Base-by-base conservation (phyloP, 2,329 filamentous ascomycete species). In the Aspergillus sp. region DNA sequence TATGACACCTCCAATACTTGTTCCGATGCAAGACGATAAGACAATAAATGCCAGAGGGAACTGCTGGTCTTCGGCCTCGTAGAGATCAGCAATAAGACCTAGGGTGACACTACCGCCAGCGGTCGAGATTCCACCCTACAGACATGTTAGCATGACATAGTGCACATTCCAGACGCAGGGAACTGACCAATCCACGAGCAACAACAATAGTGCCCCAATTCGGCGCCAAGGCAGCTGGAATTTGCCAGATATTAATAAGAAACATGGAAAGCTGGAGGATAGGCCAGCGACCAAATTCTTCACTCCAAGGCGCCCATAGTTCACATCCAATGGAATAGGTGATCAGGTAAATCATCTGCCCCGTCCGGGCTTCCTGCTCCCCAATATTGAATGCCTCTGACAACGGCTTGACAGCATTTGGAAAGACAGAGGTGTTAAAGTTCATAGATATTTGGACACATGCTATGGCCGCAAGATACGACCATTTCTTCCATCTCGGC, bases 321-420 rank as follows among this genome's bases (percentile, higher is more conserved):
- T 93, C 90, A 71, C 90, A 93, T 10, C 90, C 90, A 70, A 94
- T 91, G 32, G 90, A 90, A 71, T 94, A 93, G 2, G 86, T 77
- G 54, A 93, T 82, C 21, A 93, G 77, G 76, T 92, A 94, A 65
- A 90, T 84, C 75, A 89, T 87, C 63, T 90, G 89, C 64, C 89
- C 90, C 39, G 85, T 82, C 53, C 89, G 84, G 1, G 87, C 89
- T 7, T 84, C 84, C 71, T 90, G 88, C 8, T 79, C 78, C 62
- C 85, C 87, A 60, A 93, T 87, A 39, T 77, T 64, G 65, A 90
- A 93, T 58, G 90, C 82, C 21, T 86, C 76, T 0, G 83, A 76
- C 47, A 91, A 86, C n/a, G 85, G 86, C 1, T 77, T 74, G 27
- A 89, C 79, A 30, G 84, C 88, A 66, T 88, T 89, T 50, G 86